phyloP scores from a whole-genome alignment of 140 eudicot genomes.

The Flaveria floridana region DNA sequence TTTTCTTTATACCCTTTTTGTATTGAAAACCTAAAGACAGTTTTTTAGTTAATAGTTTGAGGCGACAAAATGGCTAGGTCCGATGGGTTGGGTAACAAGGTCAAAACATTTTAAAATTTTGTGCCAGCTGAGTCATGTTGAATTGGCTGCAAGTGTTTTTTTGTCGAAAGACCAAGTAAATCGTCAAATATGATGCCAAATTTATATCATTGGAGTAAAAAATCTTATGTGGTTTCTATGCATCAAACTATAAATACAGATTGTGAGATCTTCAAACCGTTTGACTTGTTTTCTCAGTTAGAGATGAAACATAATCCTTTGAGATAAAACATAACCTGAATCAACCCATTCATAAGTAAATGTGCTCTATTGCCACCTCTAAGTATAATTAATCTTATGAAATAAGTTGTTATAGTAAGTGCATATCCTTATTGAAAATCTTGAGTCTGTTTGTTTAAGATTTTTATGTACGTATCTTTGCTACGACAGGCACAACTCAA shows the following conservation, averaged over 20 bases:
- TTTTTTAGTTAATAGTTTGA: neutral
- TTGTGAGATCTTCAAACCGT: neutral
- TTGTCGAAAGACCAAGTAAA: neutral
- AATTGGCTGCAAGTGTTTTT: neutral
- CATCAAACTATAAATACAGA: neutral
- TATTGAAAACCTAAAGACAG: neutral
- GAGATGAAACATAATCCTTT: neutral
- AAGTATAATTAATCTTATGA: neutral
- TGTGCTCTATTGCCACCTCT: neutral
- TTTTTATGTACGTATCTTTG: slow-evolving; percentile 18
- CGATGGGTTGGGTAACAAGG: neutral
- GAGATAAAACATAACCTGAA: neutral
- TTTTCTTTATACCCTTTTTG: neutral
- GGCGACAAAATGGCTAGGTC: neutral
- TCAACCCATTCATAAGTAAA: neutral
- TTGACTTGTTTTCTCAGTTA: neutral
- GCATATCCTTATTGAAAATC: neutral
- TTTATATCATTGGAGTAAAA: neutral
- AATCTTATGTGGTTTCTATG: neutral
- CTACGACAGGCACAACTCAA: slow-evolving; percentile 67
- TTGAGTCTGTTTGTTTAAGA: slow-evolving; percentile 9
- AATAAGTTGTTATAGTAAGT: neutral
- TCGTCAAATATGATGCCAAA: neutral
- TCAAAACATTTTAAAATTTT: neutral
- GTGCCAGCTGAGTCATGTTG: neutral